A percentile compares a stretch with the other conserved stretches of the same genome.
Evolutionary conservation across 257 asterid species (phyloP).

Genomic region (Ocimum tenuiflorum): DNA sequence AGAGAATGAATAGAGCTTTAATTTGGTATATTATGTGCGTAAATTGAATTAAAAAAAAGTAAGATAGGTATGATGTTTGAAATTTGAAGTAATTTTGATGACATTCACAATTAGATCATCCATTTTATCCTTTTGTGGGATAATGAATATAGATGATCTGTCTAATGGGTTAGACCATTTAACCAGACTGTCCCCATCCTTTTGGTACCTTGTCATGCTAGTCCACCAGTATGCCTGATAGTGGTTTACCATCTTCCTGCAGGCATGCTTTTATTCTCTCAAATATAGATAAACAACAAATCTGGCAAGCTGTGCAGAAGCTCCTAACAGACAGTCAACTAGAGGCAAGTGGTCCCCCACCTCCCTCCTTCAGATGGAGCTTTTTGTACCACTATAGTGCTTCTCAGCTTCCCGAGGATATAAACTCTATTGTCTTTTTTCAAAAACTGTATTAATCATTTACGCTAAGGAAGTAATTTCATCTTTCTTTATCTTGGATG

Average conservation of each 20-base stretch:
- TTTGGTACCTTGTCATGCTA: slow-evolving; percentile 4
- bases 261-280: slow-evolving; percentile 89
- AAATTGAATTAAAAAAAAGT: too few relatives aligned
- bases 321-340: slow-evolving; percentile 82
- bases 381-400: neutral
- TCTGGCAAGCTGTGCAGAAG: slow-evolving; percentile 84
- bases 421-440: slow-evolving; percentile 1
- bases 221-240: slow-evolving; percentile 11
- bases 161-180: too few relatives aligned
- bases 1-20: too few relatives aligned
- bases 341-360: slow-evolving; percentile 49
- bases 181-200: too few relatives aligned
- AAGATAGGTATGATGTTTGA: too few relatives aligned
- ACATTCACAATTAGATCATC: too few relatives aligned
- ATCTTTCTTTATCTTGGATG: slow-evolving; percentile 1
- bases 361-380: slow-evolving; percentile 10
- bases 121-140: too few relatives aligned
- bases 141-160: too few relatives aligned
- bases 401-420: neutral
- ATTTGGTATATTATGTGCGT: too few relatives aligned
- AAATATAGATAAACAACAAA: slow-evolving; percentile 53
- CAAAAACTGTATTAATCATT: neutral
- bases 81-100: too few relatives aligned
- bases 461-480: neutral
- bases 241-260: slow-evolving; percentile 22